phyloP scores from a whole-genome alignment of 2,329 filamentous ascomycete genomes.

The Colletotrichum sp. region DNA sequence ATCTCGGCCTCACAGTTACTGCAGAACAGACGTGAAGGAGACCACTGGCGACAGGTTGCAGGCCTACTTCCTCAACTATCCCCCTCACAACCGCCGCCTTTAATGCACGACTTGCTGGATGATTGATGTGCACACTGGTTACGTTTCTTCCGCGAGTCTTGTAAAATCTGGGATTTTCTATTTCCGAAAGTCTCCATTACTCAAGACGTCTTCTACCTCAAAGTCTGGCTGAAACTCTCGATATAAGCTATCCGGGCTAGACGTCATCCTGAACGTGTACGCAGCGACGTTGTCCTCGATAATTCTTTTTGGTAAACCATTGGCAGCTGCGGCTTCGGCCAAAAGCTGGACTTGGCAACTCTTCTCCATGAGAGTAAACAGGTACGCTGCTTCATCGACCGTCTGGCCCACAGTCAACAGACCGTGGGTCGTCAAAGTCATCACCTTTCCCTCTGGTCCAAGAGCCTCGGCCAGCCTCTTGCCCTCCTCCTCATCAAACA shows the following conservation, averaged over 20 bases:
- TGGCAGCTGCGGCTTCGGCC: slow-evolving; percentile 54
- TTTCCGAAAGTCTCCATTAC: slow-evolving; percentile 18
- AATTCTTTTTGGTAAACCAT: not conserved
- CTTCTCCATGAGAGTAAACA: slow-evolving; percentile 70
- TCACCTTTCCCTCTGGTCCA: slow-evolving; percentile 43
- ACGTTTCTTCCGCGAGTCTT: not conserved
- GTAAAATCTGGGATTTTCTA: not conserved
- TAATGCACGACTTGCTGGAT: not conserved
- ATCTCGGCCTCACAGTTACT: not conserved
- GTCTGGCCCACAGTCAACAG: slow-evolving; percentile 71
- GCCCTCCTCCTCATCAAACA: slow-evolving; percentile 53
- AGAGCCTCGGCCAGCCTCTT: not conserved
- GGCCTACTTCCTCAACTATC: accelerated
- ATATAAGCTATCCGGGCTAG: slow-evolving; percentile 22
- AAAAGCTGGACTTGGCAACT: slow-evolving; percentile 66
- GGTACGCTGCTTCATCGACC: slow-evolving; percentile 75
- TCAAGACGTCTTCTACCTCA: slow-evolving; percentile 18
- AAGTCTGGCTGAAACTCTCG: slow-evolving; percentile 23
- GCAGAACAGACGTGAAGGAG: not conserved
- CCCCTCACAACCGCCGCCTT: not conserved
- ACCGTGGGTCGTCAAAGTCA: slow-evolving; percentile 61
- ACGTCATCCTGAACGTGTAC: slow-evolving; percentile 5
- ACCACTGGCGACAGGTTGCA: too few species aligned
- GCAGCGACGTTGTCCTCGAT: not conserved
- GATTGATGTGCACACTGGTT: not conserved